These are phyloP conservation scores for Kwoniella dendrophila DNA, from an alignment of 768 basidiomycete species.

Conservation along the genomic window DNA sequence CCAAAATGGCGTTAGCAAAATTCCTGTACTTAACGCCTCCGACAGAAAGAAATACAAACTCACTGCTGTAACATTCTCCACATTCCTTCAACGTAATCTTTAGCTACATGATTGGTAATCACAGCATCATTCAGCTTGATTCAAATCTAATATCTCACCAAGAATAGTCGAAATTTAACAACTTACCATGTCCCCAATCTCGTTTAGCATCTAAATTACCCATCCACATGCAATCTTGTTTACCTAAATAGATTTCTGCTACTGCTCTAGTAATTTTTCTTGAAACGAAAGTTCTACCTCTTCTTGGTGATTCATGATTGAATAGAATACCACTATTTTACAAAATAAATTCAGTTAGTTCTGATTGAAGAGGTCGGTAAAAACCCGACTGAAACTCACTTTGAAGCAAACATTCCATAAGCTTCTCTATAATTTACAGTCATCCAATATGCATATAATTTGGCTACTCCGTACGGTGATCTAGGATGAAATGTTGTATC, in stretches of 20 bases:
- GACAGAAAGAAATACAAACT: not conserved
- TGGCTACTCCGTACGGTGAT: constrained; percentile 92
- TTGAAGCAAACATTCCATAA: constrained; percentile 94
- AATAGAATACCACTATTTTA: constrained; percentile 74
- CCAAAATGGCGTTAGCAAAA: not conserved
- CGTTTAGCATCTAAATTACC: constrained; percentile 93
- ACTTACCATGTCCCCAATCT: constrained; percentile 94
- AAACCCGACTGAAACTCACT: no score
- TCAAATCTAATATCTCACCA: not conserved
- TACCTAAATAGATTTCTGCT: constrained; percentile 86
- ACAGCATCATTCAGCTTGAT: not conserved
- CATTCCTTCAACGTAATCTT: constrained; percentile 90
- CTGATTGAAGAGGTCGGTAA: no score
- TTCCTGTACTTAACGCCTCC: not conserved
- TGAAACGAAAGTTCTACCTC: constrained; percentile 94
- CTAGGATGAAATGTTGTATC: constrained; percentile 98
- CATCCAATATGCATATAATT: constrained; percentile 64
- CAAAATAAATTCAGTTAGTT: not conserved
- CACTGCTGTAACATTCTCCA: constrained; percentile 92
- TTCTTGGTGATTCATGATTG: constrained; percentile 95
- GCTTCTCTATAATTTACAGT: constrained; percentile 66
- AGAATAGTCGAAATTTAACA: not conserved
- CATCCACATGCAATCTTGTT: constrained; percentile 86
- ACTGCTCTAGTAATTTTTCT: constrained; percentile 90
- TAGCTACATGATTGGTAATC: constrained; percentile 30